Conservation (phyloP, 495 filamentous ascomycete species). For the Neurospora tetraspora region DNA sequence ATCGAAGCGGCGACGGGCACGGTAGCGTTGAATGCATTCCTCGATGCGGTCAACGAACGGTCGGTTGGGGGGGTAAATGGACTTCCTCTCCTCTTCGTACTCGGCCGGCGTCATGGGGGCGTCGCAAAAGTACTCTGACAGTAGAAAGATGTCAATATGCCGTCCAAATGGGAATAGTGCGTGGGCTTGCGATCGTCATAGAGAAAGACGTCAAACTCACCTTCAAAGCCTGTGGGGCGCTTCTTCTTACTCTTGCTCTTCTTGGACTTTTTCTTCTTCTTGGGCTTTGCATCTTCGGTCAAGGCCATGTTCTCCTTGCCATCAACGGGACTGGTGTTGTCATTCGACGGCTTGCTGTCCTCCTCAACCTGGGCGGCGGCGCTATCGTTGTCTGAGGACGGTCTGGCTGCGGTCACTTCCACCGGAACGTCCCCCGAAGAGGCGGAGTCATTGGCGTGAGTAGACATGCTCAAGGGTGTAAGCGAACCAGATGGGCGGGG, state of each 20-base stretch:
- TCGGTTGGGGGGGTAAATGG: constrained; percentile 16
- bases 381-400: not conserved
- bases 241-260: constrained; percentile 18
- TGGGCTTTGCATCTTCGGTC: not conserved
- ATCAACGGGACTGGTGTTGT: not conserved
- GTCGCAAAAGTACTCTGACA: constrained; percentile 61
- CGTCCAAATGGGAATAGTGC: not conserved
- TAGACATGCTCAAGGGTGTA: constrained; percentile 3
- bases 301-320: not conserved
- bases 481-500: not conserved
- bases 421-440: not conserved
- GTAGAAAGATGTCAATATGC: not conserved
- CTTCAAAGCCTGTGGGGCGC: constrained; percentile 34
- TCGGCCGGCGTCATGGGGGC: constrained; percentile 63
- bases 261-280: constrained; percentile 26
- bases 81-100: constrained; percentile 42
- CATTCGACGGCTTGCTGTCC: not conserved
- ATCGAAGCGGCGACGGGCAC: constrained; percentile 63
- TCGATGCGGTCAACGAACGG: constrained; percentile 54
- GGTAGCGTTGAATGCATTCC: constrained; percentile 73
- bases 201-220: constrained; percentile 11
- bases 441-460: not conserved
- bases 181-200: not conserved
- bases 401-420: not conserved
- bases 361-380: not conserved